Base-by-base conservation (phyloP, 2,329 filamentous ascomycete genomes). In the Pyrenophora graminea region DNA sequence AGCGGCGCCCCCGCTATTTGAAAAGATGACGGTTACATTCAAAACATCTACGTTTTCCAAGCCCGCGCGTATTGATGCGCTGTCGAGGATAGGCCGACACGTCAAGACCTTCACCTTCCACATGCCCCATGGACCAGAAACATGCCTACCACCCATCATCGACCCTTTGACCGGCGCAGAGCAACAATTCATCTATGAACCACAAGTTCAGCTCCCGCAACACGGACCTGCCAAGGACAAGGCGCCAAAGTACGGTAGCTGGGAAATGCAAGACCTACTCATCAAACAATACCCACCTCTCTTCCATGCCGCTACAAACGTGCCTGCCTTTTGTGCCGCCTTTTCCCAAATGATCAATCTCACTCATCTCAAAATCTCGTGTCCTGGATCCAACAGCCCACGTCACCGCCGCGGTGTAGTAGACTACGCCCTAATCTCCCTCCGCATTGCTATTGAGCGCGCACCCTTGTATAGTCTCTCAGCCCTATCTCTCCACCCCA, bases 281-380 rank as follows among this genome's bases (percentile, higher is more conserved):
- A 89, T 90, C 12, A 85, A 90, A 68, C 91, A 96, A 74, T 96
- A 95, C 66, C 90, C 90, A 45, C 90, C 91, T 5, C 77, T 96
- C 2, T 96, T 96, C 75, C 91, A 96, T 68, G 89, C 91, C 6
- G 89, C 91, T 6, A 93, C 90, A 54, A 94, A 96, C 68, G 87
- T 95, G 6, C 84, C 89, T 4, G 89, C 89, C 33, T 96, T 96
- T 76, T 86, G 93, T 62, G 81, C 85, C 57, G 89, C 89, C 41
- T 79, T 96, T 68, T 82, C 81, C 31, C 78, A 85, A 56, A 72
- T 96, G 64, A 77, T 83, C 51, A 88, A 87, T 62, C 77, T 96
- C 63, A 79, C 83, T 39, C 89, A 93, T 69, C 79, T 96, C 52
- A 87, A 83, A 41, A 82, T 96, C 67, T 85, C 84, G 54, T 94